These are phyloP conservation scores for Fusarium siculi DNA, from an alignment of 2,329 filamentous ascomycete genomes.

Conservation along the genomic window DNA sequence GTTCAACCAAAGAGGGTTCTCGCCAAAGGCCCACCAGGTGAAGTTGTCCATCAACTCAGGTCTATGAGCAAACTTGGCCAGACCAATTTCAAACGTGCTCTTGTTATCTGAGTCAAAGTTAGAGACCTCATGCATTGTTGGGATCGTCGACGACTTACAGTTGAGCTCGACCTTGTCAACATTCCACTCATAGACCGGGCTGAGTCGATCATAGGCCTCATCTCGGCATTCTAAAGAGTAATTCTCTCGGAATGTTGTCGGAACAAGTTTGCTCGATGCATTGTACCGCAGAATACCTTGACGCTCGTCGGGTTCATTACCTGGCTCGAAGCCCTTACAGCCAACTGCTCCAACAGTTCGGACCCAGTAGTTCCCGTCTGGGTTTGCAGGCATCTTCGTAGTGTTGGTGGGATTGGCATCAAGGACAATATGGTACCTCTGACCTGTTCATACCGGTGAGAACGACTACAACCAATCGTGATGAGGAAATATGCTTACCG, in stretches of 20 bases:
- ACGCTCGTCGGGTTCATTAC: background rate
- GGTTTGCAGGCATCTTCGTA: background rate
- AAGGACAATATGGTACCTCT: background rate
- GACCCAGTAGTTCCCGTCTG: background rate
- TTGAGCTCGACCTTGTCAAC: background rate
- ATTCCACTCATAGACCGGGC: background rate
- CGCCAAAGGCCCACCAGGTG: constrained; percentile 5
- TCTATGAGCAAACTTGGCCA: background rate
- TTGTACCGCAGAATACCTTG: background rate
- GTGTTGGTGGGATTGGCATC: background rate
- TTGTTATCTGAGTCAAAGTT: background rate
- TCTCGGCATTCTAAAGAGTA: background rate
- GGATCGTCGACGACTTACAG: background rate
- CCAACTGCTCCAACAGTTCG: background rate
- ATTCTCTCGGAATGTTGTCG: background rate
- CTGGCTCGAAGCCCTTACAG: background rate
- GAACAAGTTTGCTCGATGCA: background rate
- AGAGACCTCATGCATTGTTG: no score
- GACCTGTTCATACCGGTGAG: background rate
- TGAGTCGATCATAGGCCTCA: background rate
- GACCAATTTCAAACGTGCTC: background rate
- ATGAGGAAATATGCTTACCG: background rate
- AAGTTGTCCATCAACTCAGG: background rate
- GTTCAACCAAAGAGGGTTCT: constrained; percentile 25
- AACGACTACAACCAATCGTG: rapidly evolving